These are phyloP conservation scores for Lactifluus piperatus DNA, from an alignment of 768 basidiomycete genomes.

Conservation along the genomic window DNA sequence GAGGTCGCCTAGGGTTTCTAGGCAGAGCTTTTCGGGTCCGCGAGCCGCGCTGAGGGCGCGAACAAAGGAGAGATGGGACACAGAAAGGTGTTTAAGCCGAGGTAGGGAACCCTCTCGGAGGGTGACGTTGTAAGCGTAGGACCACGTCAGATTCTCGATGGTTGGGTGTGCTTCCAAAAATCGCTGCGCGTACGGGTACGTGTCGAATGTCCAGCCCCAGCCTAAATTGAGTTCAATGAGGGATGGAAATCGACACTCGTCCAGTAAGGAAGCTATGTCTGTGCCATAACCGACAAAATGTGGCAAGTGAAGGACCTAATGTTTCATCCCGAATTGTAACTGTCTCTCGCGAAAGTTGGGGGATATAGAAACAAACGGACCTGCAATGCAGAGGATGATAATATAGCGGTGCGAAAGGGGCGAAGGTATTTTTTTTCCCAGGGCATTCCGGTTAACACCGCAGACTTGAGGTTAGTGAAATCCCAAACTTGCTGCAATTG, in stretches of 20 bases:
- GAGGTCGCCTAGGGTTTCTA: conserved; percentile 16
- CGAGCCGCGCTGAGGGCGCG: conserved; percentile 15
- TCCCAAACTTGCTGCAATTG: background rate
- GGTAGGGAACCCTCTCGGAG: conserved; percentile 5
- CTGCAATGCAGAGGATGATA: conserved; percentile 2
- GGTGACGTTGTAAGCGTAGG: conserved; percentile 8
- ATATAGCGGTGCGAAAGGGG: conserved; percentile 4
- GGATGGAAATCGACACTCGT: conserved; percentile 10
- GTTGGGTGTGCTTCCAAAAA: conserved; percentile 15
- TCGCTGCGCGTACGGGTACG: conserved; percentile 13
- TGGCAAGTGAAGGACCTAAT: conserved; percentile 15
- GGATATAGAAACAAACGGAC: background rate
- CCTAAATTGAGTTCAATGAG: conserved; percentile 15
- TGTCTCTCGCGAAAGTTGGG: background rate
- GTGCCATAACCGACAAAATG: conserved; percentile 13
- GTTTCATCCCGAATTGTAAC: background rate
- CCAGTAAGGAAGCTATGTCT: conserved; percentile 5
- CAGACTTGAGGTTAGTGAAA: conserved; percentile 14
- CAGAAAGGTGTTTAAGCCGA: conserved; percentile 13
- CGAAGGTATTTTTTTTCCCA: conserved; percentile 10
- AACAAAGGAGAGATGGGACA: conserved; percentile 14
- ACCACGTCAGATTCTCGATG: conserved; percentile 15
- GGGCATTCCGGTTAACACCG: conserved; percentile 13
- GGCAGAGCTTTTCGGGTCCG: background rate
- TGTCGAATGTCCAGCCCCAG: conserved; percentile 16